Conservation (phyloP, 768 basidiomycete species). For the Boletus tylopilopsis region DNA sequence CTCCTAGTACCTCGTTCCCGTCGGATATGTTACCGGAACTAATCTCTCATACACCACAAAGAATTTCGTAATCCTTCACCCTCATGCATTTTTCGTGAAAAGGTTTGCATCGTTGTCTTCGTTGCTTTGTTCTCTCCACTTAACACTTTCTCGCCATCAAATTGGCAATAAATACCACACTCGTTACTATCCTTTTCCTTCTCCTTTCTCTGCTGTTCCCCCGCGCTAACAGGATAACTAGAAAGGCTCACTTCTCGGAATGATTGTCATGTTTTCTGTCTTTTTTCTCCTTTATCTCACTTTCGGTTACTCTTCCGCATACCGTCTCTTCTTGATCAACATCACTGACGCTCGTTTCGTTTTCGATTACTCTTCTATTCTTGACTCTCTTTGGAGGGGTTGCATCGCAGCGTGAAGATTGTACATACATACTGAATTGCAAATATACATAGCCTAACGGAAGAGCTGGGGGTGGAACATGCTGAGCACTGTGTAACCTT, state of each 20-base stretch:
- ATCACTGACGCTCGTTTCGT: too few species aligned
- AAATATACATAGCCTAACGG: too few species aligned
- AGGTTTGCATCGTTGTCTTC: background rate
- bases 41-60: constrained; percentile 20
- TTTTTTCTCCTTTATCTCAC: background rate
- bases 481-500: too few species aligned
- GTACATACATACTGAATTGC: too few species aligned
- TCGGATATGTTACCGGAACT: constrained; percentile 17
- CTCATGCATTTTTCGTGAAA: background rate
- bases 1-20: constrained; percentile 7
- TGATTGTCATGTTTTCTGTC: background rate
- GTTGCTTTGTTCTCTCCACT: background rate
- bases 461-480: too few species aligned
- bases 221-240: background rate
- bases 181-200: constrained; percentile 7
- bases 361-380: too few species aligned
- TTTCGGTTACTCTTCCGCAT: background rate
- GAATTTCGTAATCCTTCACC: constrained; percentile 16
- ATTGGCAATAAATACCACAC: constrained; percentile 13
- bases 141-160: background rate
- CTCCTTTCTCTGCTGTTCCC: background rate
- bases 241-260: background rate
- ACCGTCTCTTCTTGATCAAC: too few species aligned
- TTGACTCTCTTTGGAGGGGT: too few species aligned
- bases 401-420: too few species aligned